phyloP scores from a whole-genome alignment of 495 filamentous ascomycete species.

The Platismatia glauca region DNA sequence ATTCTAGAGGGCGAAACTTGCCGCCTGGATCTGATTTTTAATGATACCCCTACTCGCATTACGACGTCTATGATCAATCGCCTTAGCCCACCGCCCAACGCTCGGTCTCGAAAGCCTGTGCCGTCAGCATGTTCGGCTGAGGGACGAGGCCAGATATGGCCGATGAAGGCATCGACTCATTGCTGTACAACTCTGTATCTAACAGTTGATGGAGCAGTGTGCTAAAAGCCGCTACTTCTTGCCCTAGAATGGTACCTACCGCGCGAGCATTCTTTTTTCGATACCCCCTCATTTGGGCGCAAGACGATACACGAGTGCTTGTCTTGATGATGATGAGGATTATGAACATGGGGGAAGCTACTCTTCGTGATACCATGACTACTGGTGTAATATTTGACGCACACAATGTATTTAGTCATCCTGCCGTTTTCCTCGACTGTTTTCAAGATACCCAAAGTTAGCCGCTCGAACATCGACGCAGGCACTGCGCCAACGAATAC shows the following conservation, averaged over 20 bases:
- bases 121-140: not conserved
- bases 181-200: not conserved
- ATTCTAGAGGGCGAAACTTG: slow-evolving; percentile 12
- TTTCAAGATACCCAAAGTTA: not conserved
- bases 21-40: slow-evolving; percentile 6
- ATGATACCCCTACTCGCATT: slow-evolving; percentile 16
- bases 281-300: slow-evolving; percentile 3
- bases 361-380: not conserved
- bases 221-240: slow-evolving; percentile 2
- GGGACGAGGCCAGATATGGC: not conserved
- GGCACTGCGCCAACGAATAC: not conserved
- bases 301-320: slow-evolving; percentile 21
- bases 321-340: slow-evolving; percentile 4
- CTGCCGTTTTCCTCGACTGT: not conserved
- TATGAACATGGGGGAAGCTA: slow-evolving; percentile 9
- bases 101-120: not conserved
- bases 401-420: slow-evolving; percentile 1
- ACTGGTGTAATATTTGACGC: not conserved
- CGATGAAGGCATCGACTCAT: not conserved
- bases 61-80: slow-evolving; percentile 8
- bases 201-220: not conserved
- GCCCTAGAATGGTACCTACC: slow-evolving; percentile 3
- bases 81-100: slow-evolving; percentile 5
- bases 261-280: not conserved
- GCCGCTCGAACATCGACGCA: not conserved